Percentiles rank a stretch among this genome's conserved stretches.
These are phyloP conservation scores for Immersiporthe knoxdaviesiana DNA, from an alignment of 2,329 filamentous ascomycete species.

Conservation along the genomic window DNA sequence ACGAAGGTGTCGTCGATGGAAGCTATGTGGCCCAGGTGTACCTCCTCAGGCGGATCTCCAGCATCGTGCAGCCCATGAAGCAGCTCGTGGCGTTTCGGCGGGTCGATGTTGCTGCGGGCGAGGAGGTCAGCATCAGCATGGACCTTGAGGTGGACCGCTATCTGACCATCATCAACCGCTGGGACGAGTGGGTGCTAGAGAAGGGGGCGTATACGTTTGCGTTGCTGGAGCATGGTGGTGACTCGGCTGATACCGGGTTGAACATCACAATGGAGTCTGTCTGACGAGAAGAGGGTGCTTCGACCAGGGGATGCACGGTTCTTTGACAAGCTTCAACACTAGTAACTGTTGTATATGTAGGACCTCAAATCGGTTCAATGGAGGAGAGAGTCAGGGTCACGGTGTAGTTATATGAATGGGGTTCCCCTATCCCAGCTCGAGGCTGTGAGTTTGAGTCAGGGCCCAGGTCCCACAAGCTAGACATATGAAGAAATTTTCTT, in stretches of 20 bases:
- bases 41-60: conserved; percentile 43
- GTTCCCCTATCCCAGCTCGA: not conserved
- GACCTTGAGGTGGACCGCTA: conserved; percentile 47
- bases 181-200: conserved; percentile 48
- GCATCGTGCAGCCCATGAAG: conserved; percentile 46
- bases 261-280: conserved; percentile 47
- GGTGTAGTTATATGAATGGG: not conserved
- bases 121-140: conserved; percentile 39
- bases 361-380: not conserved
- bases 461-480: not conserved
- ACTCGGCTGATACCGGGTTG: conserved; percentile 37
- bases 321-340: too few species aligned
- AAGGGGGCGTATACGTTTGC: conserved; percentile 47
- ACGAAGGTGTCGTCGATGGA: conserved; percentile 40
- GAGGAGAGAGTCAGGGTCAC: not conserved
- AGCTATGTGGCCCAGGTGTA: conserved; percentile 48
- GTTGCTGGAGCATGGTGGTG: conserved; percentile 46
- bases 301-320: not conserved
- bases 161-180: conserved; percentile 46
- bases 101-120: conserved; percentile 42
- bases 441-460: not conserved
- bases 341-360: not conserved
- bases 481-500: not conserved
- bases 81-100: conserved; percentile 49
- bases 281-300: conserved; percentile 20